phyloP scores from a whole-genome alignment of 1,284 basidiomycete genomes.

The Apiotrichum gamsii region DNA sequence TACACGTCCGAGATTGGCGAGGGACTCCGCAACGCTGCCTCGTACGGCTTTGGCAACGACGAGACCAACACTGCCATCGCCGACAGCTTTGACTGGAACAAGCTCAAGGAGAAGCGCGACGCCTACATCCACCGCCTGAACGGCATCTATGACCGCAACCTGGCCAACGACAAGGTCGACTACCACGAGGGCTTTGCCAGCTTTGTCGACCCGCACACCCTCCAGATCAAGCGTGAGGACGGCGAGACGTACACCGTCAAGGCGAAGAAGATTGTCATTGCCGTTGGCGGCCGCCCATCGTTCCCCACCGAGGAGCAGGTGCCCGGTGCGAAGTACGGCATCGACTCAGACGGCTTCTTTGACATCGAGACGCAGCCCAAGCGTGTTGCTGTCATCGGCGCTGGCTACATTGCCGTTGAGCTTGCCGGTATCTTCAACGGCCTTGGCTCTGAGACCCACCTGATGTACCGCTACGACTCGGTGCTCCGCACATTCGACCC shows the following conservation, averaged over 20 bases:
- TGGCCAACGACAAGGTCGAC: constrained; percentile 82
- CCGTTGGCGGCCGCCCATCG: constrained; percentile 79
- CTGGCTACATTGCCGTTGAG: constrained; percentile 98
- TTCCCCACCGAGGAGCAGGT: constrained; percentile 73
- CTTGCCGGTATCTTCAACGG: constrained; percentile 82
- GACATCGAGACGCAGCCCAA: constrained; percentile 83
- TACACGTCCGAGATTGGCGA: constrained; percentile 91
- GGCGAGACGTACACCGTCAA: constrained; percentile 60
- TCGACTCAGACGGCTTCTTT: constrained; percentile 95
- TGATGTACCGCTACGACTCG: constrained; percentile 81
- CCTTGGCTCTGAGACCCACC: constrained; percentile 81
- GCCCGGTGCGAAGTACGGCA: constrained; percentile 83
- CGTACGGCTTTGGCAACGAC: constrained; percentile 67
- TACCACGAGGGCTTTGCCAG: constrained; percentile 74
- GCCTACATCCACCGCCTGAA: constrained; percentile 89
- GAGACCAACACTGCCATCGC: constrained; percentile 51
- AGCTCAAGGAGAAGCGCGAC: constrained; percentile 90
- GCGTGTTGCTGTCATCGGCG: constrained; percentile 88
- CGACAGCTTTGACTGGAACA: constrained; percentile 74
- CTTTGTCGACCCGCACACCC: constrained; percentile 59
- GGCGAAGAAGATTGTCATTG: constrained; percentile 71
- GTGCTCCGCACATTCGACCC: constrained; percentile 93
- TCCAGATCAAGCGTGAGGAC: constrained; percentile 64
- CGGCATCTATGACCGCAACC: constrained; percentile 84
- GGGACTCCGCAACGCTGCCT: constrained; percentile 63